A percentile compares a stretch with the other conserved stretches of the same genome.
These are phyloP conservation scores for Bretschneidera sinensis DNA, from an alignment of 345 rosid genomes.

Conservation along the genomic window DNA sequence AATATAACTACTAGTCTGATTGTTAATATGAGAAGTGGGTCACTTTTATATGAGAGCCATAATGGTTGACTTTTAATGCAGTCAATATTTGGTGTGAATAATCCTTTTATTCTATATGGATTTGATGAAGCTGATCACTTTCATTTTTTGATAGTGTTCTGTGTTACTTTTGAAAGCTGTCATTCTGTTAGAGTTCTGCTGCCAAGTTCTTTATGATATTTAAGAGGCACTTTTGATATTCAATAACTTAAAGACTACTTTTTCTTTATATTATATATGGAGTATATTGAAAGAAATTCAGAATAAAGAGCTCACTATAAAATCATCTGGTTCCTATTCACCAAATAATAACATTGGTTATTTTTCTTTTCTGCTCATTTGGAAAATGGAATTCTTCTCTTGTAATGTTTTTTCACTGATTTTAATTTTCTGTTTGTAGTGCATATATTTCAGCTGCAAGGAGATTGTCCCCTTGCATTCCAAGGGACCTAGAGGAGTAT, in stretches of 20 bases:
- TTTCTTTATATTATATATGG: no score
- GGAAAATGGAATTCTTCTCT: no score
- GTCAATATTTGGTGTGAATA: background rate
- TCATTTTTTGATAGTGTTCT: background rate
- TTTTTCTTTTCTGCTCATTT: background rate
- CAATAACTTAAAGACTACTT: no score
- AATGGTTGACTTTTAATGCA: background rate
- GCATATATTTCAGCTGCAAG: constrained; percentile 96
- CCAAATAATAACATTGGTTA: no score
- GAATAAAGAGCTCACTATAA: no score
- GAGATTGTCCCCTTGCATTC: constrained; percentile 75
- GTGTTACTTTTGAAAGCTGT: background rate
- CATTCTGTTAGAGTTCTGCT: background rate
- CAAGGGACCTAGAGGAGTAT: constrained; percentile 86
- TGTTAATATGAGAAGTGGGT: background rate
- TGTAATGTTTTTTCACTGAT: background rate
- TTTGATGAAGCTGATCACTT: background rate
- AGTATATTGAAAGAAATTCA: no score
- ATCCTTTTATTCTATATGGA: background rate
- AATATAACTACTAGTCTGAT: background rate
- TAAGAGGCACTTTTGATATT: no score
- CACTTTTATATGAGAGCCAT: background rate
- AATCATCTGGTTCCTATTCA: no score
- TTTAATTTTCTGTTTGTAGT: constrained; percentile 33
- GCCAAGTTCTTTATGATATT: no score